Base-by-base conservation (phyloP, 345 rosid genomes). In the Carallia pectinifolia region DNA sequence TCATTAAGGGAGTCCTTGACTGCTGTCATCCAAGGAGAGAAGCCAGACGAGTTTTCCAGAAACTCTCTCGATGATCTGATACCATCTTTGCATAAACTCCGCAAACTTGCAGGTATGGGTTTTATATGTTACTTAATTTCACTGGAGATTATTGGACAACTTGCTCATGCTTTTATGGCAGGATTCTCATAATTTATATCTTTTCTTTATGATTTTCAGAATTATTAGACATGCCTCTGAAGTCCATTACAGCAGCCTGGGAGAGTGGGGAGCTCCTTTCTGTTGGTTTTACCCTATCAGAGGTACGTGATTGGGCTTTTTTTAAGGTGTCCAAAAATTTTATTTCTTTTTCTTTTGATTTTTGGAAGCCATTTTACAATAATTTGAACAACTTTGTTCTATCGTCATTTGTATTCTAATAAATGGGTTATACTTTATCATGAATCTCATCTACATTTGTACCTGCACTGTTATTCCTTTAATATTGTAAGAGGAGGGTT, bases 171-270 rank as follows among this genome's bases (percentile, higher is more conserved):
- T 8, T 6, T 56, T 44, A 48, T 23, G 23, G 33, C 5, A 33
- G 8, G 16, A n/a, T 39, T 31, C 44, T 53, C 59, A 33, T 29
- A 15, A 39, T 6, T 63, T 34, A 44, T 60, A 67, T 54, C 37
- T 65, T 62, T 27, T n/a, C 52, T 54, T 55, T 69, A 70, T 61
- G 52, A 63, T 38, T 62, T 59, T 71, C 86, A 95, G 98, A 92
- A 78, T 69, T 95, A 47, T 78, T 95, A 78, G 98, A 90, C 79
- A 84, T 95, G 99, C 96, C 98, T 69, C 76, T 90, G 39, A 89
- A 84, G 77, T 89, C 96, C 73, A 90, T 95, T 48, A 85, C 91
- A 15, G 62, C 84, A 54, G 84, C 88, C 54, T 92, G 99, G 98
- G 97, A 90, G 85, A 87, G 86, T 65, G 96, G 90, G 60, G 97